Evolutionary conservation across 2,329 filamentous ascomycete genomes (phyloP).

Genomic region (Aspergillus sp.): DNA sequence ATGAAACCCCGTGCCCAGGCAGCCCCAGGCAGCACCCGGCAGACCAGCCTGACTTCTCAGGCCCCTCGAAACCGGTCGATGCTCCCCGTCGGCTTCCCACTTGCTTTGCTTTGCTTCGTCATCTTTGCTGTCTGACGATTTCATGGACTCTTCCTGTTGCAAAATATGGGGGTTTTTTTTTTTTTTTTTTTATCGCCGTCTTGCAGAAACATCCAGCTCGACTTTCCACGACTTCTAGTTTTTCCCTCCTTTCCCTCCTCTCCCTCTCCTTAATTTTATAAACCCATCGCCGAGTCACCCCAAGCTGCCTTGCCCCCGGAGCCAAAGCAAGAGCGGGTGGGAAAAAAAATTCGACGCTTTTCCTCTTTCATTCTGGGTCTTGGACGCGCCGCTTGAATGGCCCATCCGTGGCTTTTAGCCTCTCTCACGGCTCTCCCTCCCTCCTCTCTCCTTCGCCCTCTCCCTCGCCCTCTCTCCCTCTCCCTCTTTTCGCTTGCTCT

Average conservation of each 20-base stretch:
- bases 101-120: not conserved
- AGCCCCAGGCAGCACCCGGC: conserved; percentile 8
- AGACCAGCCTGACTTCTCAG: conserved; percentile 14
- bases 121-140: not conserved
- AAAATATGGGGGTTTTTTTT: no score
- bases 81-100: conserved; percentile 1
- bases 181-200: no score
- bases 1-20: conserved; percentile 7
- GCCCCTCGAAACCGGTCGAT: conserved; percentile 8
- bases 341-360: conserved; percentile 25
- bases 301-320: not conserved
- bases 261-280: not conserved
- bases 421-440: conserved; percentile 13
- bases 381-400: conserved; percentile 27
- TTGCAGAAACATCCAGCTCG: not conserved
- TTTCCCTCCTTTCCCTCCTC: not conserved
- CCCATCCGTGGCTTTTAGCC: conserved; percentile 25
- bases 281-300: not conserved
- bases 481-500: conserved; percentile 7
- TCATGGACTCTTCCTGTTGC: no score
- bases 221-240: not conserved
- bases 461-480: conserved; percentile 10
- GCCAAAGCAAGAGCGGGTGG: conserved; percentile 14
- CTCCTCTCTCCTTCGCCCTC: conserved; percentile 12
- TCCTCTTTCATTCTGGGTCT: conserved; percentile 27